These are phyloP conservation scores for Cicer pinnatifidum DNA, from an alignment of 306 rosid genomes.

Conservation along the genomic window DNA sequence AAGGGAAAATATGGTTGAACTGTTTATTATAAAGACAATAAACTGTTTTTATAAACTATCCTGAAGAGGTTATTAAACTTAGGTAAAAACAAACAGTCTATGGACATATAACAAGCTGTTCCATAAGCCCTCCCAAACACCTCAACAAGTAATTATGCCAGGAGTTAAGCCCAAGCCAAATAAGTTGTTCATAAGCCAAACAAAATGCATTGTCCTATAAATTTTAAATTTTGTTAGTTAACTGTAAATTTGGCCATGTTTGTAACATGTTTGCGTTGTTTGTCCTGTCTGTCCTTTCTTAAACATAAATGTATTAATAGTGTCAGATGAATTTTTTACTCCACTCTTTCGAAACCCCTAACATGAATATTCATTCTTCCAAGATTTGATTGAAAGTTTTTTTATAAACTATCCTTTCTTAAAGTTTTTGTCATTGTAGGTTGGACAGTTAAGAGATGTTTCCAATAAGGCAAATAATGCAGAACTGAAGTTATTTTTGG, in stretches of 20 bases:
- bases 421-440: constrained; percentile 52
- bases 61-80: not conserved
- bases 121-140: not conserved
- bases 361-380: not conserved
- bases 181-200: not conserved
- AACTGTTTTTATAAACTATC: not conserved
- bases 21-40: not conserved
- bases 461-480: constrained; percentile 71
- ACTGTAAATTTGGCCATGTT: not conserved
- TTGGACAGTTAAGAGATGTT: constrained; percentile 81
- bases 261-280: not conserved
- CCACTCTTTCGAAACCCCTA: not conserved
- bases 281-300: constrained; percentile 11
- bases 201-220: not conserved
- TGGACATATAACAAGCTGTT: not conserved
- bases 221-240: not conserved
- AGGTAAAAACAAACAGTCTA: not conserved
- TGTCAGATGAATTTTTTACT: not conserved
- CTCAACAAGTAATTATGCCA: not conserved
- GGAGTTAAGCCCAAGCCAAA: not conserved
- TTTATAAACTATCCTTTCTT: no score
- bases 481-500: constrained; percentile 83
- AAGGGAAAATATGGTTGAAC: not conserved
- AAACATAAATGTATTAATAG: not conserved
- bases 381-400: not conserved